These are phyloP conservation scores for Fusarium poae DNA, from an alignment of 2,329 filamentous ascomycete species.

Conservation along the genomic window DNA sequence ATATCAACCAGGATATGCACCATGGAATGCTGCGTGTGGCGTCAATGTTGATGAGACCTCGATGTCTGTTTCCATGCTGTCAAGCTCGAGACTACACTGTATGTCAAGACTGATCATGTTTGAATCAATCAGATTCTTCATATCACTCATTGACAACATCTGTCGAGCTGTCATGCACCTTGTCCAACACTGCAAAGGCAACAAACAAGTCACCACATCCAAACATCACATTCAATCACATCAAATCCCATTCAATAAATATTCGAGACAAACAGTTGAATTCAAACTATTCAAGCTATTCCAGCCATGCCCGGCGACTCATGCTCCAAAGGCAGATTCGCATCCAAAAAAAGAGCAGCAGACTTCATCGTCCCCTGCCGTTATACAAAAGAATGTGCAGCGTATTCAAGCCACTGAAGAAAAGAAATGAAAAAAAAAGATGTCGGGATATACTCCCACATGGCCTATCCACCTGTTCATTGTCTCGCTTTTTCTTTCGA, in stretches of 20 bases:
- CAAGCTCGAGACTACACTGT: no score
- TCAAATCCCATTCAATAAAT: not conserved
- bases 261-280: constrained; percentile 40
- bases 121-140: not conserved
- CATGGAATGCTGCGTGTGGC: not conserved
- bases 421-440: constrained; percentile 37
- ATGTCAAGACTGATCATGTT: not conserved
- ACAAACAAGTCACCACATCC: not conserved
- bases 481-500: constrained; percentile 26
- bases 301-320: constrained; percentile 36
- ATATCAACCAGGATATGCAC: not conserved
- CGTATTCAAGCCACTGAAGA: constrained; percentile 20
- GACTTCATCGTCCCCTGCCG: constrained; percentile 32
- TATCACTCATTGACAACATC: not conserved
- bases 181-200: not conserved
- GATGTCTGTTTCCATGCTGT: not conserved
- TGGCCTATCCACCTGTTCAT: constrained; percentile 23
- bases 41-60: not conserved
- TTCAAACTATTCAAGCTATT: constrained; percentile 36
- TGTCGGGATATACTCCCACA: constrained; percentile 8
- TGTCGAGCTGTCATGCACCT: not conserved
- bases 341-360: constrained; percentile 38
- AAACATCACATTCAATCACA: not conserved
- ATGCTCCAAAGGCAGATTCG: constrained; percentile 31
- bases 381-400: constrained; percentile 40